phyloP scores from a whole-genome alignment of 371 early-diverging fungal species.

The Zopfochytrium polystomum region DNA sequence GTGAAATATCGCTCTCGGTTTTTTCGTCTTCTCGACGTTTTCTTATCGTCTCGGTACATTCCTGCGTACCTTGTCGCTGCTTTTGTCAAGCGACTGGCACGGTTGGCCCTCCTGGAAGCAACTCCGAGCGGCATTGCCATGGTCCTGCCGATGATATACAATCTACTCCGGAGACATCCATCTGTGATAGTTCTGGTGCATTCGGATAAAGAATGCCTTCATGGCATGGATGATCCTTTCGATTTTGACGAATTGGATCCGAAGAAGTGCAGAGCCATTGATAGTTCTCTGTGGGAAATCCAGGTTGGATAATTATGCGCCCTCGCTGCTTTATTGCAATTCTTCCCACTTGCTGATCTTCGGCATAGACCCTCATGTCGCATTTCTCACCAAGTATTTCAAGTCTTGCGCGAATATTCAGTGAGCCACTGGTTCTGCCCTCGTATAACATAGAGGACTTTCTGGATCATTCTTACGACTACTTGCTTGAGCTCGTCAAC shows the following conservation, averaged over 20 bases:
- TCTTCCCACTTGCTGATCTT: background rate
- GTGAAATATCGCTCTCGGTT: slow-evolving; percentile 90
- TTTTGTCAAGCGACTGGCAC: slow-evolving; percentile 86
- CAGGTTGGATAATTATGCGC: slow-evolving; percentile 12
- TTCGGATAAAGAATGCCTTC: slow-evolving; percentile 9
- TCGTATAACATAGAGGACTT: slow-evolving; percentile 87
- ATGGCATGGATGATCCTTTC: slow-evolving; percentile 60
- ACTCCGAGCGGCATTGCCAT: slow-evolving; percentile 83
- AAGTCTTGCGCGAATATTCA: slow-evolving; percentile 76
- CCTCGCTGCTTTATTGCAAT: background rate
- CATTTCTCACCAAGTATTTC: slow-evolving; percentile 86
- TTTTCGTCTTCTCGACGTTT: slow-evolving; percentile 81
- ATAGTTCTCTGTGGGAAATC: slow-evolving; percentile 92
- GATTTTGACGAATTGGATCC: slow-evolving; percentile 66
- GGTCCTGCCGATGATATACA: slow-evolving; percentile 84
- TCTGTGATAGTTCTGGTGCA: slow-evolving; percentile 84
- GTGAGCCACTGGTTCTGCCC: slow-evolving; percentile 81
- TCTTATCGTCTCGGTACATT: slow-evolving; percentile 80
- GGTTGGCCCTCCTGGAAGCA: slow-evolving; percentile 74
- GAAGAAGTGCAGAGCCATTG: slow-evolving; percentile 71
- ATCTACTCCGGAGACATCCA: slow-evolving; percentile 85
- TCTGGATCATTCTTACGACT: slow-evolving; percentile 80
- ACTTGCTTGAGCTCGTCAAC: slow-evolving; percentile 16
- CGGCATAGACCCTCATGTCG: slow-evolving; percentile 63
- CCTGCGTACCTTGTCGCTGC: slow-evolving; percentile 86